Evolutionary conservation across 2,329 filamentous ascomycete genomes (phyloP).

Genomic region (Westerdykella aurantiaca): DNA sequence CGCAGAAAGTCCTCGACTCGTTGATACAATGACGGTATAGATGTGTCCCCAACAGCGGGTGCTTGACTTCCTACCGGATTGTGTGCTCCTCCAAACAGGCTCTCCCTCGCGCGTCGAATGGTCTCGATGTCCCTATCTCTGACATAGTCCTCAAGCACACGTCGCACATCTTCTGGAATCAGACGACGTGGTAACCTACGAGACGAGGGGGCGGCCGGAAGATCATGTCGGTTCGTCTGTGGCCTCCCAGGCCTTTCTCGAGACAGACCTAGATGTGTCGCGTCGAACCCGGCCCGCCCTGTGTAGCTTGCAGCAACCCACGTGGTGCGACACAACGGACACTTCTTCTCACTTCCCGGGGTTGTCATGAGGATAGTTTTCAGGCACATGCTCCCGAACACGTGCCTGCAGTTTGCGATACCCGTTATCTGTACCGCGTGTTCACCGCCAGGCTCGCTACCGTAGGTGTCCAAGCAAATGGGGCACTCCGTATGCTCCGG

Average conservation of each 20-base stretch:
- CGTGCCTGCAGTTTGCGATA: slow-evolving; percentile 12
- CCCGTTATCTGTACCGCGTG: slow-evolving; percentile 10
- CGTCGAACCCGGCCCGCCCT: neutral
- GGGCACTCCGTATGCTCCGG: slow-evolving; percentile 9
- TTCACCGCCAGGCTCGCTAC: slow-evolving; percentile 1
- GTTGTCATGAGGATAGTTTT: slow-evolving; percentile 5
- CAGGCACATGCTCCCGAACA: slow-evolving; percentile 12
- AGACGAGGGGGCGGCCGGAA: neutral
- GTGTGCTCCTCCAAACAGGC: no score
- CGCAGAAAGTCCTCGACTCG: no score
- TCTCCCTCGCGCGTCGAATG: no score
- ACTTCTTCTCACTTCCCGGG: slow-evolving; percentile 8
- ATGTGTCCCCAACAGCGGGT: no score
- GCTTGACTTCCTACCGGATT: no score
- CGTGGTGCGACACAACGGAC: slow-evolving; percentile 9
- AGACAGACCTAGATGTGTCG: neutral
- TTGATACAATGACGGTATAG: no score
- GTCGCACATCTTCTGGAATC: neutral
- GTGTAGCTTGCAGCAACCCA: slow-evolving; percentile 9
- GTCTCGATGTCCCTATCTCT: no score
- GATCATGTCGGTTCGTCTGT: neutral
- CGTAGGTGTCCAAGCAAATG: slow-evolving; percentile 17
- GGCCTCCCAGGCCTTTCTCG: neutral
- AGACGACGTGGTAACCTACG: neutral
- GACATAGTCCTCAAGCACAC: no score